Base-by-base conservation (phyloP, 352 stramenopile species). In the Phytophthora cactorum region DNA sequence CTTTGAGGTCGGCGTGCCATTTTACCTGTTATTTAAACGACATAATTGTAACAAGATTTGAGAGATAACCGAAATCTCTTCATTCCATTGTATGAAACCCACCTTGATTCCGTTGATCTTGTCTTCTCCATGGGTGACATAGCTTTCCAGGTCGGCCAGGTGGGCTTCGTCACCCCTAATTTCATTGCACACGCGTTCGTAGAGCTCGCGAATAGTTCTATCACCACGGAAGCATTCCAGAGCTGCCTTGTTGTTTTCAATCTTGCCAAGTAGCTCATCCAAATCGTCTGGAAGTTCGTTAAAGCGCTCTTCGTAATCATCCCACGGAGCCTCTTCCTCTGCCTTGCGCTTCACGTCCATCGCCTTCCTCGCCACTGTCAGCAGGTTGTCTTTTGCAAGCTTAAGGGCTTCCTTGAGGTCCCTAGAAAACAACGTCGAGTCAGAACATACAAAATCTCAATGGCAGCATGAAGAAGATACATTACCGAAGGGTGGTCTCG, bases 181-280 rank as follows among this genome's bases (percentile, higher is more conserved):
- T 69, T 96, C 84, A 1, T 27, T 34, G 36, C 72, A 77, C 4
- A 93, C 72, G 17, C 81, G 82, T 53, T 91, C 70, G 45, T 93
- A 96, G 45, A 92, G 74, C 25, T 90, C 85, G 15, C 83, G 82
- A 36, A 96, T 79, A 47, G 71, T 88, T 38, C 77, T 78, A 59
- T 96, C 89, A 4, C 87, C 89, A 6, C 86, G 84, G 63, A 96
- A 96, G 36, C 86, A 91, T 28, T 92, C 86, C 8, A 95, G 53
- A 11, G 84, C 82, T 34, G 82, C 84, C 61, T 88, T 86, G 77
- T 95, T 95, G 70, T 93, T 96, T 68, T 93, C 87, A 57, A 96
- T 95, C 15, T 79, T 79, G 14, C 83, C 89, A 10, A 76, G 79
- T 14, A 96, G 63, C 36, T 92, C 87, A 39, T 95, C 86, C 12